A percentile compares a stretch with the other conserved stretches of the same genome.
Conservation (phyloP, 257 asterid genomes). For the Solanum raphanifolium region DNA sequence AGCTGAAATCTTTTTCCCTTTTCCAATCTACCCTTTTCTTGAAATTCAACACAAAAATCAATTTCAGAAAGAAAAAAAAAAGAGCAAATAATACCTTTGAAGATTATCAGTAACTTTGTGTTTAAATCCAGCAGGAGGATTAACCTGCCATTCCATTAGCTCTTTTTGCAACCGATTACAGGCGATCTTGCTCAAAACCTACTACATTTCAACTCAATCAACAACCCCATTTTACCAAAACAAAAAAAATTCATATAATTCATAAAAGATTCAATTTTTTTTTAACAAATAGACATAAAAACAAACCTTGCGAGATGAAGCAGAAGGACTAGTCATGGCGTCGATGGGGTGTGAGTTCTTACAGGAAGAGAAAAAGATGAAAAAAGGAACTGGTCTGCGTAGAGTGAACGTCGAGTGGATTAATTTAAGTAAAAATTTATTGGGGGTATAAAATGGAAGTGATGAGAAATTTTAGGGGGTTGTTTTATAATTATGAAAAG, state of each 20-base stretch:
- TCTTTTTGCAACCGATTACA: constrained; percentile 93
- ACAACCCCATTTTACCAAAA: not conserved
- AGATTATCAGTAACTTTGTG: constrained; percentile 87
- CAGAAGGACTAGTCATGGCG: constrained; percentile 15
- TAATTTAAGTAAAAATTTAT: not conserved
- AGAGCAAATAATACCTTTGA: constrained; percentile 38
- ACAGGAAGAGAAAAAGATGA: not conserved
- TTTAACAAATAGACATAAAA: not conserved
- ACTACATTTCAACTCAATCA: not conserved
- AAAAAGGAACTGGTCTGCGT: not conserved
- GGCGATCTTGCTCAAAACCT: constrained; percentile 96
- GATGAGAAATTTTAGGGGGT: not conserved
- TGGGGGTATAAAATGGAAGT: not conserved
- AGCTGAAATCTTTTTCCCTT: not conserved
- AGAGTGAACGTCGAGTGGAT: not conserved
- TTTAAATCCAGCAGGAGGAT: constrained; percentile 84
- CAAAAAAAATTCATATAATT: not conserved
- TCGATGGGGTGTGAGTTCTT: not conserved
- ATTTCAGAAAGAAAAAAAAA: not conserved
- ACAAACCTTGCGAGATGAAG: constrained; percentile 18
- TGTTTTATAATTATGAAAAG: not conserved
- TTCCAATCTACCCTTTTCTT: not conserved
- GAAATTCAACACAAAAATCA: not conserved
- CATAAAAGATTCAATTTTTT: not conserved
- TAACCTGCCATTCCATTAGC: constrained; percentile 93